Percentiles rank a stretch among this genome's conserved stretches.
Evolutionary conservation across 129 eudicot genomes (phyloP).

Genomic region (Silybum marianum): DNA sequence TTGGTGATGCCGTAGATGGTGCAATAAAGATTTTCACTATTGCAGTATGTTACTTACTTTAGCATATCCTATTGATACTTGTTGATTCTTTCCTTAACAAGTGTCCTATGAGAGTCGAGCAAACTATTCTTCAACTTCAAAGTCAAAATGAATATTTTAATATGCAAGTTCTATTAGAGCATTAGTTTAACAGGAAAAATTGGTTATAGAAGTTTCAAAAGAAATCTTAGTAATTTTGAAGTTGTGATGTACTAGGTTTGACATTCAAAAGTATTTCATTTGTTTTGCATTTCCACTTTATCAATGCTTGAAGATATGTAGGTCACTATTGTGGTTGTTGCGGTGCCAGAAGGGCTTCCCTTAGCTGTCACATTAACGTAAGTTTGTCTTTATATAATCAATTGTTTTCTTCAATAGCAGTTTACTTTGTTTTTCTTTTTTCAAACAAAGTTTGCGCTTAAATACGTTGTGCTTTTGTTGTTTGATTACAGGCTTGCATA

Average conservation of each 20-base stretch:
- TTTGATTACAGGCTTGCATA: slow-evolving; percentile 77
- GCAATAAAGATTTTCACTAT: slow-evolving; percentile 80
- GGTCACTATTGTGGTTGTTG: slow-evolving; percentile 98
- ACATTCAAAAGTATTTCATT: neutral
- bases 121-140: slow-evolving; percentile 1
- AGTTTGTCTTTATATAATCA: slow-evolving; percentile 32
- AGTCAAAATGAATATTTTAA: too few species aligned
- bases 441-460: neutral
- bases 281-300: slow-evolving; percentile 22
- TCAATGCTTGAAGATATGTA: slow-evolving; percentile 29
- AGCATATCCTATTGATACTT: neutral
- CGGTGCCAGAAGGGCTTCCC: slow-evolving; percentile 99
- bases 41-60: slow-evolving; percentile 62
- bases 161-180: neutral
- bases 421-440: neutral
- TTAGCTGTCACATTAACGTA: slow-evolving; percentile 97
- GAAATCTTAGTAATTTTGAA: neutral
- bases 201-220: slow-evolving; percentile 16
- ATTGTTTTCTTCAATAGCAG: neutral
- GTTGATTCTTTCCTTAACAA: neutral
- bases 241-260: slow-evolving; percentile 12
- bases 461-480: neutral
- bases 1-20: slow-evolving; percentile 75
- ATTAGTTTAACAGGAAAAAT: neutral
- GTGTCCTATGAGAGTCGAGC: neutral